Percentiles rank a stretch among this genome's conserved stretches.
These are phyloP conservation scores for Coniella vitis DNA, from an alignment of 2,329 filamentous ascomycete genomes.

Conservation along the genomic window DNA sequence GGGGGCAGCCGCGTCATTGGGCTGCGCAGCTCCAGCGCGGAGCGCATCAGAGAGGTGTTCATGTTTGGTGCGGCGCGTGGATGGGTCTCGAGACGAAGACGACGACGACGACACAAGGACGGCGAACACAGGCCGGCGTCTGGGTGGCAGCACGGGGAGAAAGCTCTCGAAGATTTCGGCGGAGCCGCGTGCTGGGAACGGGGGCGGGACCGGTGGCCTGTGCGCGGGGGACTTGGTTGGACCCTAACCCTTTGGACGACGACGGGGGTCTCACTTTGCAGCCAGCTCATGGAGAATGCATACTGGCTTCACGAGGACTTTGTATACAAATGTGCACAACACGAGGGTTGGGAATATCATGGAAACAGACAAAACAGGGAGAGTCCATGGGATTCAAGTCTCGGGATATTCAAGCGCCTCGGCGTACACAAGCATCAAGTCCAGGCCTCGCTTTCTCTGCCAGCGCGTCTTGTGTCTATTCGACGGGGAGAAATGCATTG, in stretches of 20 bases:
- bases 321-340: no score
- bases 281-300: not conserved
- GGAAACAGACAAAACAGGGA: no score
- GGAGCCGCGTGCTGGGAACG: no score
- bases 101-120: not conserved
- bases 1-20: slow-evolving; percentile 39
- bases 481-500: no score
- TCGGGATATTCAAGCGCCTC: no score
- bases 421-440: no score
- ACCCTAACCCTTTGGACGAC: slow-evolving; percentile 7
- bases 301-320: no score
- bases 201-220: not conserved
- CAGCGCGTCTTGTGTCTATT: no score
- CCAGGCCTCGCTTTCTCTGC: no score
- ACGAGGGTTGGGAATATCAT: no score
- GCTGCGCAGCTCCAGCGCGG: slow-evolving; percentile 53
- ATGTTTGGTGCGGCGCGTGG: slow-evolving; percentile 26
- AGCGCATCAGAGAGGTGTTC: slow-evolving; percentile 57
- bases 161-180: slow-evolving; percentile 7
- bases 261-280: not conserved
- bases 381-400: no score
- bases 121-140: not conserved
- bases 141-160: not conserved
- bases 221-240: not conserved
- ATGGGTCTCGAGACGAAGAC: not conserved